phyloP scores from a whole-genome alignment of 2,329 filamentous ascomycete species.

The Neoarthrinium moseri region DNA sequence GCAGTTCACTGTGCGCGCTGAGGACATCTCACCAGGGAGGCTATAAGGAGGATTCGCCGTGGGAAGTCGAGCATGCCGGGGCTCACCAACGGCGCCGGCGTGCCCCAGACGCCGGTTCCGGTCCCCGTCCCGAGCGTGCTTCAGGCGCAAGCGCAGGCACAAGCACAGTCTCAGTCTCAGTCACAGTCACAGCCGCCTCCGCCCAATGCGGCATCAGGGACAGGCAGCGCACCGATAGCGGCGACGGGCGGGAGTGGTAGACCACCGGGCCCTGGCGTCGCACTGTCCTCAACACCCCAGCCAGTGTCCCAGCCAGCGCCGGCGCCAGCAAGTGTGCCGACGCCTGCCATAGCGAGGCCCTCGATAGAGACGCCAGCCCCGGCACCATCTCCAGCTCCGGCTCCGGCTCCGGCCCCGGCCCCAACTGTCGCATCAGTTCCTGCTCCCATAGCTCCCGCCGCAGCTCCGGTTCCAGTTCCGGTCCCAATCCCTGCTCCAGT shows the following conservation, averaged over 20 bases:
- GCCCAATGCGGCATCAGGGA: not conserved
- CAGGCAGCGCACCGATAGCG: not conserved
- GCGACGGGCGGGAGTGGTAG: too few species aligned
- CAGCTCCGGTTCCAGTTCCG: not conserved
- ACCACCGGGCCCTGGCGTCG: not conserved
- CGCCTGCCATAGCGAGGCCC: not conserved
- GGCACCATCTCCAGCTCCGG: not conserved
- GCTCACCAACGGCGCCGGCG: conserved; percentile 19
- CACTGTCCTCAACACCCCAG: conserved; percentile 1
- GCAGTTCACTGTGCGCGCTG: too few species aligned
- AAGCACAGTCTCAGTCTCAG: not conserved
- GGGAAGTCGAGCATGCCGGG: conserved; percentile 22
- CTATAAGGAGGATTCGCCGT: not conserved
- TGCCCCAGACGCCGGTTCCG: conserved; percentile 10
- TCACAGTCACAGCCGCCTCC: not conserved
- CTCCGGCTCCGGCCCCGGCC: not conserved
- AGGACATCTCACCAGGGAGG: too few species aligned
- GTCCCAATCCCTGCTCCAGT: not conserved
- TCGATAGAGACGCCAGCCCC: conserved; percentile 1
- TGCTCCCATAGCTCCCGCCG: not conserved
- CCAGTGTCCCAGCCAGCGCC: not conserved
- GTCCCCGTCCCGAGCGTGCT: conserved; percentile 10
- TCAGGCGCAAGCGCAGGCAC: not conserved
- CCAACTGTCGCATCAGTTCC: not conserved
- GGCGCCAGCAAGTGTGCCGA: not conserved